Percentiles rank a stretch among this genome's conserved stretches.
phyloP scores from a whole-genome alignment of 2,329 filamentous ascomycete genomes.

The Cladophialophora carrionii region DNA sequence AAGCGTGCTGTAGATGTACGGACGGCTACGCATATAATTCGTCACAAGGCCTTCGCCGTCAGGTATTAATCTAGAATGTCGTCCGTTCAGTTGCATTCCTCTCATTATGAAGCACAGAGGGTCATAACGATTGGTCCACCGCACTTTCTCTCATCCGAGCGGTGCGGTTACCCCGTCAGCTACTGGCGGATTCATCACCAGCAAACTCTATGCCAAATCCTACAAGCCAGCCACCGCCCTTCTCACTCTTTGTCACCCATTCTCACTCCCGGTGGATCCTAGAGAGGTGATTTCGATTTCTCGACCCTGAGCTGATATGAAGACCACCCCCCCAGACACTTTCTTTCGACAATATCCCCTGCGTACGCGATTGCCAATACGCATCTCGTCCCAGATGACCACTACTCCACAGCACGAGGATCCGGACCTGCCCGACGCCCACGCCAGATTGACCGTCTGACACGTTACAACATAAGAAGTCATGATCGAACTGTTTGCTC shows the following conservation, averaged over 20 bases:
- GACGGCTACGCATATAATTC: too few relatives aligned
- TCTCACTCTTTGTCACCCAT: background rate
- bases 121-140: too few relatives aligned
- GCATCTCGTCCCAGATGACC: background rate
- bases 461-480: background rate
- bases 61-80: too few relatives aligned
- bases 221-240: background rate
- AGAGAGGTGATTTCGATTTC: background rate
- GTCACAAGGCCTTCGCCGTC: too few relatives aligned
- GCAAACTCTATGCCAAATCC: too few relatives aligned
- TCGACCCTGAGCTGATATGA: background rate
- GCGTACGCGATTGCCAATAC: conserved; percentile 2
- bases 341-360: background rate
- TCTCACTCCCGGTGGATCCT: background rate
- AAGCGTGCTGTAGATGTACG: too few relatives aligned
- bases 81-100: too few relatives aligned
- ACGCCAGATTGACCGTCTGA: conserved; percentile 9
- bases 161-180: too few relatives aligned
- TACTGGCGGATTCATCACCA: too few relatives aligned
- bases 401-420: background rate
- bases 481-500: conserved; percentile 17
- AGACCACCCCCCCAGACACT: background rate
- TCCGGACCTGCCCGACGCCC: conserved; percentile 7
- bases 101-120: too few relatives aligned
- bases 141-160: too few relatives aligned